These are phyloP conservation scores for Botryotinia narcissicola DNA, from an alignment of 2,329 filamentous ascomycete species.

Conservation along the genomic window DNA sequence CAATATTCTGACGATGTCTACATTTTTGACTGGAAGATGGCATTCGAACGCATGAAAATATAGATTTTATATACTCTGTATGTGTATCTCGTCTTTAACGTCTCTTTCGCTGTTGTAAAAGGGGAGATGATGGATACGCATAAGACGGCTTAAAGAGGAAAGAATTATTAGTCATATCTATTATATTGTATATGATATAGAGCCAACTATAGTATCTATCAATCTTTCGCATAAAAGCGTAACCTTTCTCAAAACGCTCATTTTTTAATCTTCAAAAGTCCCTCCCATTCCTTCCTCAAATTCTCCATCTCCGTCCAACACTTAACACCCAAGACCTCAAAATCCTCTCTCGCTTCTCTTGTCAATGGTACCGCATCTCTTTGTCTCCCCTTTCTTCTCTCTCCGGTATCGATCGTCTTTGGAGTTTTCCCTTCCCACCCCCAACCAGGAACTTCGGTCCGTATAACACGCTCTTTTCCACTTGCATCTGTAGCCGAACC, in stretches of 20 bases:
- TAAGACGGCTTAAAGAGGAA: neutral
- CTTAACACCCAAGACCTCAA: conserved; percentile 58
- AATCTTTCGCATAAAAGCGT: neutral
- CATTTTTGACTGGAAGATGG: neutral
- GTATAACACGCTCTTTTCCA: conserved; percentile 61
- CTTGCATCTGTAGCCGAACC: conserved; percentile 65
- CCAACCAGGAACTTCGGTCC: conserved; percentile 86
- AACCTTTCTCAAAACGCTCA: neutral
- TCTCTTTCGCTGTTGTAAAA: neutral
- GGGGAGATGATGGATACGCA: neutral
- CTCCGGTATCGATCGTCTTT: conserved; percentile 44
- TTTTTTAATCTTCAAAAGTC: conserved; percentile 30
- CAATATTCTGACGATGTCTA: neutral
- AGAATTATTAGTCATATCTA: neutral
- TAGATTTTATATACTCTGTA: no score
- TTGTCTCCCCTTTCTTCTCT: conserved; percentile 57
- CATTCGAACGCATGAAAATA: neutral
- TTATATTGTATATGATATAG: neutral
- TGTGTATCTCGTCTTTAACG: neutral
- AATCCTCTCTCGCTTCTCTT: conserved; percentile 56
- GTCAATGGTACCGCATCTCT: conserved; percentile 58
- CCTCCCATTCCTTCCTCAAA: conserved; percentile 65
- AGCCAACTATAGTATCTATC: neutral
- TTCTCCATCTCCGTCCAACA: conserved; percentile 72
- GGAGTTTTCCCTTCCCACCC: conserved; percentile 62